phyloP scores from a whole-genome alignment of 306 rosid species.

The Pyrus communis region DNA sequence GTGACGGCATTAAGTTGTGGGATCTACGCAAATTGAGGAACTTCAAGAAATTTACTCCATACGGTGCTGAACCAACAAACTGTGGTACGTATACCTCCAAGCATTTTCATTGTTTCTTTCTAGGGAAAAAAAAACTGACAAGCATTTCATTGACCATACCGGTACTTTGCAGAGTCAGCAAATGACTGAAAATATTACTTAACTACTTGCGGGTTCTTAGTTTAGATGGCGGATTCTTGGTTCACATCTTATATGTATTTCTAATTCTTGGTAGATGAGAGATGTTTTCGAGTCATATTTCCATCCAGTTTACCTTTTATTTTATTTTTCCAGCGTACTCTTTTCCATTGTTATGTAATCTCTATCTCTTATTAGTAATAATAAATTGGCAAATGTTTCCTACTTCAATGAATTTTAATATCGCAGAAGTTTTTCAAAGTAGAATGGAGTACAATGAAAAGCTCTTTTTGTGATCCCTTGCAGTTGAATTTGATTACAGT shows the following conservation, averaged over 20 bases:
- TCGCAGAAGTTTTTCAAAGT: background rate
- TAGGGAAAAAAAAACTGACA: background rate
- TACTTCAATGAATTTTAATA: background rate
- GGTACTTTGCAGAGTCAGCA: background rate
- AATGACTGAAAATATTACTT: background rate
- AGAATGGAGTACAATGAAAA: background rate
- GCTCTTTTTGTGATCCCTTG: constrained; percentile 19
- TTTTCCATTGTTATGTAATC: background rate
- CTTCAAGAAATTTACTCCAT: constrained; percentile 74
- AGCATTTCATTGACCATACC: background rate
- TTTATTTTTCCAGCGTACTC: background rate
- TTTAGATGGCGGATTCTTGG: background rate
- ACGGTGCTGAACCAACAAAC: constrained; percentile 79
- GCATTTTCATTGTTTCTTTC: background rate
- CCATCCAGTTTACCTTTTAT: background rate
- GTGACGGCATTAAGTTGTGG: constrained; percentile 95
- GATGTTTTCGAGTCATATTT: background rate
- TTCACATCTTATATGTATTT: background rate
- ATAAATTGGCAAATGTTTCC: background rate
- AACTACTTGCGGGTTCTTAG: background rate
- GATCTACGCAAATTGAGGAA: constrained; percentile 90
- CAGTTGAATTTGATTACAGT: constrained; percentile 96
- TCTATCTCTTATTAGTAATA: background rate
- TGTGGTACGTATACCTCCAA: constrained; percentile 43
- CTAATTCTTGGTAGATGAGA: background rate